Conservation (phyloP, 257 asterid species). For the Echites panduratus region DNA sequence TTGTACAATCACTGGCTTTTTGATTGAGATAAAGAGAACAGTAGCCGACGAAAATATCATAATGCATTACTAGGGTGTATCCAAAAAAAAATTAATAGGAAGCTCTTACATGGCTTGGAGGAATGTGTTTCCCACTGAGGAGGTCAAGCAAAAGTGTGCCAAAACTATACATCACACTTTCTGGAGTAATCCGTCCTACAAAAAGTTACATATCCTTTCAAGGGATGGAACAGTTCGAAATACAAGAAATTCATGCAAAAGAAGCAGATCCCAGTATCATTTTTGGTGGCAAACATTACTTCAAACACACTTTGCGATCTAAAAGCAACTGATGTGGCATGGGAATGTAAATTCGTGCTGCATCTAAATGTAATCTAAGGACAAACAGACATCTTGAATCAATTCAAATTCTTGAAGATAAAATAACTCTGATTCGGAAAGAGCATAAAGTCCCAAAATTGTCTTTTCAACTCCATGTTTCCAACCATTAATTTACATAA, state of each 20-base stretch:
- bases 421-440: neutral
- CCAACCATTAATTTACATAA: neutral
- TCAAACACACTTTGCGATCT: neutral
- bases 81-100: constrained; percentile 15
- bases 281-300: neutral
- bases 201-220: constrained; percentile 3
- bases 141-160: constrained; percentile 95
- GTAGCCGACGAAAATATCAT: neutral
- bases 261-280: neutral
- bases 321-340: neutral
- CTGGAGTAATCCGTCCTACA: constrained; percentile 83
- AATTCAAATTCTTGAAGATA: neutral
- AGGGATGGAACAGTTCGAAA: neutral
- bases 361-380: neutral
- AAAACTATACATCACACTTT: constrained; percentile 87
- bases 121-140: constrained; percentile 93
- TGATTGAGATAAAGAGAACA: neutral
- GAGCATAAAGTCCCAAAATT: neutral
- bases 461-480: neutral
- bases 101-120: constrained; percentile 85
- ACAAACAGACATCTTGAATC: neutral
- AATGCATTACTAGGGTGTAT: neutral
- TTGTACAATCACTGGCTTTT: neutral
- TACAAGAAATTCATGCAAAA: neutral
- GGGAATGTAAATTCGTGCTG: neutral